Base-by-base conservation (phyloP, 139 green algal genomes). In the Nannochloris sp. region DNA sequence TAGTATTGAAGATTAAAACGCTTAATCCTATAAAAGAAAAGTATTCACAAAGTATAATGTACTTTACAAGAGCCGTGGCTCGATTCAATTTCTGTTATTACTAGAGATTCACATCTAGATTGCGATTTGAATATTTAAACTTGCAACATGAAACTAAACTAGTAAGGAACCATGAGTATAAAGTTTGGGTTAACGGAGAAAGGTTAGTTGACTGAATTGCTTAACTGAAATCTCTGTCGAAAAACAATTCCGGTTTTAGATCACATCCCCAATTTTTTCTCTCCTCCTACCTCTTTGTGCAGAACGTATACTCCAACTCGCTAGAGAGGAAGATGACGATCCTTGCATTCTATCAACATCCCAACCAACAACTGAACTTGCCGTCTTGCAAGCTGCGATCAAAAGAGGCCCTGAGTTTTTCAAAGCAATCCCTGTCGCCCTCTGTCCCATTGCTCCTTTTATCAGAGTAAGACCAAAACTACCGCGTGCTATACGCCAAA, bases 391-490 rank as follows among this genome's bases (percentile, higher is more conserved):
- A 19, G 42, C 42, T 19, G 42, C 42, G 19, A 19, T 51, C 19
- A 19, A 51, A 51, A 19, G 42, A 19, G 42, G 42, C 19, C 42
- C 42, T 19, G 42, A 51, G 42, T 51, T 51, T 51, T 51, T 51
- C 19, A 19, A 51, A 19, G 42, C 42, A 19, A 19, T 51, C 19
- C 12, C 51, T 8, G 7, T 24, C 19, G 14, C 10, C 24, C 15
- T 24, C 25, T 13, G 37, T 55, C 59, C 44, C 24, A 14, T 65
- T 23, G 59, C 59, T 24, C 59, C 59, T 24, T 65, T 65, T 65
- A 32, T 65, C 13, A 51, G 29, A 4, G 19, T 19, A 19, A 65
- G 27, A 35, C 32, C 59, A 4, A 55, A 27, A 7, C 14, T 65
- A 37, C 12, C 19, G 23, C 39, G 59, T 23, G 12, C 24, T 15